Evolutionary conservation across 2,329 filamentous ascomycete genomes (phyloP), one percentile per base, ranked within the genome.

Genomic region (Pyrenochaeta sp.): DNA sequence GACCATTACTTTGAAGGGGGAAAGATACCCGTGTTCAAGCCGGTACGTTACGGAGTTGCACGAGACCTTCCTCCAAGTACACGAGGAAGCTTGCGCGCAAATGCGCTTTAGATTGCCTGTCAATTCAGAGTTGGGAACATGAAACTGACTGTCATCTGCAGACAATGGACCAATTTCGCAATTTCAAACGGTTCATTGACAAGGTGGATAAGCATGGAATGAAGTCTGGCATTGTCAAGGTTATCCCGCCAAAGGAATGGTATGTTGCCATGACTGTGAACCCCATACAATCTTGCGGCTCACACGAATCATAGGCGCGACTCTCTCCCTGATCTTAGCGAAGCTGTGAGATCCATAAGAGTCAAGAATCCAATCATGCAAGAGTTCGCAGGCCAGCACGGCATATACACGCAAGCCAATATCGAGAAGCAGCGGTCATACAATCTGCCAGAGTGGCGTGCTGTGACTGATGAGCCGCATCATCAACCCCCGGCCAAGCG

Each of bases 321-420:
- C 60, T 83, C 87, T 21, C 87, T 95, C 32, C 90, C 91, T 14
- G 81, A 85, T 32, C 85, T 97, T 58, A 88, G 95, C 70, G 90
- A 97, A 67, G 84, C 92, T 45, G 85, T 99, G 61, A 98, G 97
- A 78, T 88, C 90, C 58, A 91, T 99, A 75, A 89, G 88, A 71
- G 93, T 99, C 69, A 94, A 94, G 77, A 96, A 99, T 63, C 95
- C 95, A 3, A 98, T 99, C 74, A 97, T 92, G 72, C 95, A 99
- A 76, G 95, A 99, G 69, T 99, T 99, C 68, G 94, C 96, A 82
- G 95, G 95, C 36, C 92, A 91, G 45, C 92, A 94, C 72, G 96
- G 95, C 51, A 96, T 91, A 51, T 99, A 97, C 74, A 94, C 94
- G 31, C 95, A 99, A 75, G 91, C 95, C 70, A 99, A 99, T 72